Base-by-base conservation (phyloP, 495 filamentous ascomycete species). In the Apodospora peruviana region DNA sequence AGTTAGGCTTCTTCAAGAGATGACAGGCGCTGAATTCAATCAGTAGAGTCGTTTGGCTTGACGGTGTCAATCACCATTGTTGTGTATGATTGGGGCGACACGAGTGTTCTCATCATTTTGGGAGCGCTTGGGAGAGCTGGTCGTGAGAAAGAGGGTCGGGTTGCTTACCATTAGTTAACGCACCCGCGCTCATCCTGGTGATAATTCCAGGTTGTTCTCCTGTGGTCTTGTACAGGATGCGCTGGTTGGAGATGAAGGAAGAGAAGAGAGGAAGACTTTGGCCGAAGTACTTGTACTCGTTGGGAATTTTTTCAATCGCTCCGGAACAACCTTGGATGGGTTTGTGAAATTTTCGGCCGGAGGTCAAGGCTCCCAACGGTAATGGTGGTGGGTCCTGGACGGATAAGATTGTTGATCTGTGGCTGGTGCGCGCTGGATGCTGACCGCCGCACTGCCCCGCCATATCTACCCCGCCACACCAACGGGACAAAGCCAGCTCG, bases 61-160 rank as follows among this genome's bases (percentile, higher is more conserved):
- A 90, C 85, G 27, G 81, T 85, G 87, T 89, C 84, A 70, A 79
- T 93, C 88, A 91, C 86, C 89, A 94, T 68, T 48, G 25, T 69
- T 71, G 66, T 71, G 84, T 91, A 80, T 81, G 88, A 90, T 90
- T 88, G 88, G 88, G 88, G 88, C 88, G 88, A 91, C 88, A 93
- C 64, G 35, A 52, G 80, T 75, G 72, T 68, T 73, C 75, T 93
- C 88, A 91, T 93, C 88, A 89, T 82, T 61, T 65, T 67, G 43
- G 3, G 72, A 48, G 38, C 19, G 49, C 23, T 39, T 11, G 47
- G 38, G 46, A 23, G 36, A n/a, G 42, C 32, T 42, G 35, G 38
- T 50, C 21, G 43, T 25, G 34, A 21, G 43, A 24, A 17, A 12
- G 14, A 27, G 8, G 19, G 21, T 2, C 19, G 35, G 16, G 41